Percentiles rank a stretch among this genome's conserved stretches.
These are phyloP conservation scores for Suhomyces coccinellae DNA, from an alignment of 1,139 yeast species.

Conservation along the genomic window DNA sequence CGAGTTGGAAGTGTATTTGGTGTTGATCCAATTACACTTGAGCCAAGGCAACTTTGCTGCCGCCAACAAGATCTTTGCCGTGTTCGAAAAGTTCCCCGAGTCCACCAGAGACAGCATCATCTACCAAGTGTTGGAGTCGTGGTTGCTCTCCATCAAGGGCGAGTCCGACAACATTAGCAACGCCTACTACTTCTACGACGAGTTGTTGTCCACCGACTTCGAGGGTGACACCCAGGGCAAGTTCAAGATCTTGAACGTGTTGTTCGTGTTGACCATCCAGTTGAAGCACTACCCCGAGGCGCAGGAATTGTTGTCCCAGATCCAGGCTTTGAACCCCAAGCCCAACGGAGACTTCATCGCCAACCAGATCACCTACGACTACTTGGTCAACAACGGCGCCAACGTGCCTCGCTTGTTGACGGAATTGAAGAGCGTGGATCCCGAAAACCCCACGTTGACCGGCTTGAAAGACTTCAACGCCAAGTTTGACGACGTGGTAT, in stretches of 20 bases:
- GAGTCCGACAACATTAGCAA: conserved; percentile 59
- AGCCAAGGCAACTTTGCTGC: conserved; percentile 38
- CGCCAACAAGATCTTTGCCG: conserved; percentile 38
- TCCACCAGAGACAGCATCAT: conserved; percentile 63
- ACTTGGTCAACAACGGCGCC: conserved; percentile 48
- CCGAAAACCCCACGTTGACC: conserved; percentile 51
- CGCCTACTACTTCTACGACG: conserved; percentile 73
- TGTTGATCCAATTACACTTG: conserved; percentile 45
- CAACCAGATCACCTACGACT: conserved; percentile 55
- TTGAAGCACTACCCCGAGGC: conserved; percentile 50
- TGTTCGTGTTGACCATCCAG: conserved; percentile 46
- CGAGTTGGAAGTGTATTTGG: conserved; percentile 48
- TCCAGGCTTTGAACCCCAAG: conserved; percentile 30
- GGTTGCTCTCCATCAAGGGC: conserved; percentile 57
- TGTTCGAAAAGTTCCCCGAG: conserved; percentile 41
- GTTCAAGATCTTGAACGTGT: conserved; percentile 35
- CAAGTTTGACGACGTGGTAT: conserved; percentile 57
- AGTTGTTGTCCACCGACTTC: conserved; percentile 53
- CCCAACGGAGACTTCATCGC: conserved; percentile 54
- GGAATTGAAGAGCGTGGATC: conserved; percentile 42
- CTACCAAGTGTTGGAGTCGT: conserved; percentile 67
- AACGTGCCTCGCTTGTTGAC: conserved; percentile 40
- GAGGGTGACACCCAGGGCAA: conserved; percentile 41
- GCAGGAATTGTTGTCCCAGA: conserved; percentile 49
- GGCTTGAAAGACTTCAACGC: conserved; percentile 55